Conservation (phyloP, 805 yeast genomes). For the Hermanozyma aechmeae region DNA sequence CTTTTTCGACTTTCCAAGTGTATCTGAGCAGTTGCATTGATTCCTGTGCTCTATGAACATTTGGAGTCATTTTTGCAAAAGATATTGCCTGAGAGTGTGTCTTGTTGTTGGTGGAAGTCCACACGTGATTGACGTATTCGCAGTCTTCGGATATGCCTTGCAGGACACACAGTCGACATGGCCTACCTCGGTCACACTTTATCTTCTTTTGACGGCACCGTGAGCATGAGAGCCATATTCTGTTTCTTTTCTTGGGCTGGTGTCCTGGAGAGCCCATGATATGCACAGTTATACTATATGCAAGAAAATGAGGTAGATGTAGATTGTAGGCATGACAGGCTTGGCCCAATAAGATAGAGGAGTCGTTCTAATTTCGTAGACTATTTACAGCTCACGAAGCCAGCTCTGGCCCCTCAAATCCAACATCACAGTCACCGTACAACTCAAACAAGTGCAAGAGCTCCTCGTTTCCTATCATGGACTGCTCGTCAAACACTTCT, state of each 20-base stretch:
- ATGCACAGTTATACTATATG: not conserved
- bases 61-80: too few relatives aligned
- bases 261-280: not conserved
- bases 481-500: slow-evolving; percentile 10
- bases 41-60: too few relatives aligned
- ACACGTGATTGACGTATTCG: too few relatives aligned
- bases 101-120: too few relatives aligned
- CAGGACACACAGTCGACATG: slow-evolving; percentile 24
- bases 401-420: too few relatives aligned
- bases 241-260: slow-evolving; percentile 12
- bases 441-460: slow-evolving; percentile 24
- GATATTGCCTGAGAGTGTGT: too few relatives aligned
- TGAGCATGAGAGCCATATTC: slow-evolving; percentile 24
- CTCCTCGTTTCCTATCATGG: slow-evolving; percentile 20
- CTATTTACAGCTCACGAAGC: too few relatives aligned
- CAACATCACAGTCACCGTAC: slow-evolving; percentile 22
- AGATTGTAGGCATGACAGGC: not conserved
- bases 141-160: slow-evolving; percentile 16
- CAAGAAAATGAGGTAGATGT: too few relatives aligned
- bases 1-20: too few relatives aligned
- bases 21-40: too few relatives aligned
- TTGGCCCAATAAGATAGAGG: slow-evolving; percentile 8
- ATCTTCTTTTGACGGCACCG: slow-evolving; percentile 28
- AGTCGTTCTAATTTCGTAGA: too few relatives aligned
- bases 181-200: slow-evolving; percentile 27